Base-by-base conservation (phyloP, 2,329 filamentous ascomycete species). In the Coniochaeta sp. region DNA sequence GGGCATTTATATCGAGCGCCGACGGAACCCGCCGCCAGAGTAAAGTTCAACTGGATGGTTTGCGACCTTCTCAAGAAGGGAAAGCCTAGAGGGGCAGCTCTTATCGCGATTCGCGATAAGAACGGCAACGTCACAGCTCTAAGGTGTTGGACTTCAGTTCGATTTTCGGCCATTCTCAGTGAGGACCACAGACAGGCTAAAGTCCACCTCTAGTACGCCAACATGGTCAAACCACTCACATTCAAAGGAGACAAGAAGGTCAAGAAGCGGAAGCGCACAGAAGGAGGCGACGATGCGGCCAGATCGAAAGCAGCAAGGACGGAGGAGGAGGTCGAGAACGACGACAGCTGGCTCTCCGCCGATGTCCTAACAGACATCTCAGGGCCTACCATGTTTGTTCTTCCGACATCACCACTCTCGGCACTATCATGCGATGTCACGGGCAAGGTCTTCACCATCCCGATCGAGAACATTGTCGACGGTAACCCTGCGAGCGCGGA, bases 161-260 rank as follows among this genome's bases (percentile, higher is more conserved):
- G 3, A 40, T 4, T 40, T 40, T 19, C 24, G 19, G 8, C 38
- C n/a, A n/a, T n/a, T n/a, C n/a, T n/a, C n/a, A n/a, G 26, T n/a
- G 6, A 28, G 3, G 19, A 4, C 14, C 22, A 4, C 47, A 28
- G 22, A 14, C 5, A n/a, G n/a, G n/a, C n/a, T n/a, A n/a, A n/a
- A n/a, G n/a, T n/a, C n/a, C n/a, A n/a, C n/a, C n/a, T n/a, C n/a
- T n/a, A n/a, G n/a, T n/a, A 52, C 22, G 12, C 19, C 54, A 63
- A 44, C 30, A 95, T 95, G 90, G 88, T 96, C 67, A 97, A 96
- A 73, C 88, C 93, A 55, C 84, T 99, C 61, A 81, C 86, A 56
- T 99, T 99, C 82, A 99, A 99, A 77, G 95, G 95, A 80, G 95
- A 99, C 77, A 97, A 96, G 76, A 95, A 95, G 77, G 78, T 85